Conservation (phyloP, 352 stramenopile species). For the Pythium plurisporium region DNA sequence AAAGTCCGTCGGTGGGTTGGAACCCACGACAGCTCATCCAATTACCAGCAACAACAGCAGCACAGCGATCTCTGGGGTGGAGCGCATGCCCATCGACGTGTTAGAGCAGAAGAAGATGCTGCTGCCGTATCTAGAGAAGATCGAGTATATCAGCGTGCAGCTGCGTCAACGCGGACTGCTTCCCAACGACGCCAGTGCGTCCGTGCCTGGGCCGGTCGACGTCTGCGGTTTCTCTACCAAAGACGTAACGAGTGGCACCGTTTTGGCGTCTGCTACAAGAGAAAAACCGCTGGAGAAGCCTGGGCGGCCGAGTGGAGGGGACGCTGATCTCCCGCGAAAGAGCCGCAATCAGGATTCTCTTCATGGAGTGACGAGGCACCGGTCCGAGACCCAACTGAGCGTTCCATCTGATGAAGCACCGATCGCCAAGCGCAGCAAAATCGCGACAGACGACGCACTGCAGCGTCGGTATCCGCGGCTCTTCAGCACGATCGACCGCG, state of each 20-base stretch:
- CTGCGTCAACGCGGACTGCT: conserved; percentile 53
- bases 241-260: no score
- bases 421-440: conserved; percentile 1
- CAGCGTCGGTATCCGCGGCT: conserved; percentile 50
- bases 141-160: conserved; percentile 86
- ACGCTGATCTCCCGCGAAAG: not conserved
- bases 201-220: not conserved
- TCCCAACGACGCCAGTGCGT: conserved; percentile 9
- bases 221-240: not conserved
- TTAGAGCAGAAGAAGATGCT: conserved; percentile 80
- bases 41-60: conserved; percentile 2
- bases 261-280: not conserved
- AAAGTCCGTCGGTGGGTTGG: not conserved
- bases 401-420: not conserved
- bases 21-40: not conserved
- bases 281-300: not conserved
- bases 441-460: conserved; percentile 34
- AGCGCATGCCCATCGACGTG: conserved; percentile 49
- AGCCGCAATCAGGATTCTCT: not conserved
- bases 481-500: conserved; percentile 29
- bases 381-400: conserved; percentile 1
- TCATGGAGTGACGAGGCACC: not conserved
- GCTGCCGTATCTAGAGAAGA: conserved; percentile 81
- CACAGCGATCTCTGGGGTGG: not conserved
- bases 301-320: not conserved